These are phyloP conservation scores for Eremochloa ophiuroides DNA, from an alignment of 176 grass and related monocot species.

Conservation along the genomic window DNA sequence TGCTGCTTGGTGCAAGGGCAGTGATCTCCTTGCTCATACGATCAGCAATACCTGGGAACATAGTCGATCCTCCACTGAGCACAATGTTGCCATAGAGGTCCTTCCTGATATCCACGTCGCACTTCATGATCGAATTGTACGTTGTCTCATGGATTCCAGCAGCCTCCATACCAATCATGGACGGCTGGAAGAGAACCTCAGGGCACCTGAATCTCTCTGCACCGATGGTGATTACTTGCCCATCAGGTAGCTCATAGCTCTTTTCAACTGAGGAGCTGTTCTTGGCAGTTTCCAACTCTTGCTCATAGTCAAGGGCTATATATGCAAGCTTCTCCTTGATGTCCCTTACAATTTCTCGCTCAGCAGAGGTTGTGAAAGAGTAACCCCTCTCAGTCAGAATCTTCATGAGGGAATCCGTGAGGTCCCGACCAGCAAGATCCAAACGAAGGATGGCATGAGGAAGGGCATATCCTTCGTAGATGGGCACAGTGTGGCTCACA, in stretches of 20 bases:
- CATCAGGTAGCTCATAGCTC: slow-evolving; percentile 75
- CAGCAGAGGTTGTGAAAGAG: slow-evolving; percentile 62
- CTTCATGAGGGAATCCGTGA: slow-evolving; percentile 68
- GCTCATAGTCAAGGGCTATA: slow-evolving; percentile 63
- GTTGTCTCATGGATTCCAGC: slow-evolving; percentile 79
- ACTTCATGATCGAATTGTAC: slow-evolving; percentile 96
- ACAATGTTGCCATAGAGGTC: slow-evolving; percentile 75
- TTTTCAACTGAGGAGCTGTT: slow-evolving; percentile 74
- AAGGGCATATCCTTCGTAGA: slow-evolving; percentile 70
- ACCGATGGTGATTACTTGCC: slow-evolving; percentile 72
- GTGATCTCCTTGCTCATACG: slow-evolving; percentile 93
- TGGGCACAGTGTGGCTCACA: slow-evolving; percentile 75
- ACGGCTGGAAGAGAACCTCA: slow-evolving; percentile 89
- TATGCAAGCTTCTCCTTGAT: slow-evolving; percentile 84
- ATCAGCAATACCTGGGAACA: slow-evolving; percentile 80
- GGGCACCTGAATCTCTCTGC: slow-evolving; percentile 80
- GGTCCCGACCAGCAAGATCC: slow-evolving; percentile 62
- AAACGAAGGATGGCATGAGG: slow-evolving; percentile 79
- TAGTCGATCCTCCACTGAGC: slow-evolving; percentile 78
- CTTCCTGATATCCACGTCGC: slow-evolving; percentile 80
- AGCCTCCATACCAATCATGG: slow-evolving; percentile 71
- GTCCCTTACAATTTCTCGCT: slow-evolving; percentile 75
- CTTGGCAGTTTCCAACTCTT: slow-evolving; percentile 69
- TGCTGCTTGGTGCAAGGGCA: slow-evolving; percentile 60
- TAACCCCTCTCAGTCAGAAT: slow-evolving; percentile 71